Conservation (phyloP, 1,139 yeast genomes). For the Meyerozyma sp. region DNA sequence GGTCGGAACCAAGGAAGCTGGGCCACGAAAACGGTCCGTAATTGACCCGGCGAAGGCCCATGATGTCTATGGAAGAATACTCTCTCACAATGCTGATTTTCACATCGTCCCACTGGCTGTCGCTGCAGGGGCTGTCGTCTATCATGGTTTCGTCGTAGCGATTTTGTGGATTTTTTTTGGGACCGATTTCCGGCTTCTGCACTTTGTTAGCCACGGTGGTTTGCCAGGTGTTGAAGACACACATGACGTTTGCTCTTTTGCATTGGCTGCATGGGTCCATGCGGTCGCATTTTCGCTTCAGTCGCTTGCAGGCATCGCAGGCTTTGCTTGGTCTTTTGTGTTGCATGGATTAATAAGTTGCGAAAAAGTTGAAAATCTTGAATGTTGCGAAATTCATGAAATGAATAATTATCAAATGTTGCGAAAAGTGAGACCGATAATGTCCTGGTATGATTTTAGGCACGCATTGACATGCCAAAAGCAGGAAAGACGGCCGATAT, state of each 20-base stretch:
- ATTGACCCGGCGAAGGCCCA: background rate
- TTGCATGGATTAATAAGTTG: background rate
- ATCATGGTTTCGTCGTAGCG: background rate
- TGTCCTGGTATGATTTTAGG: too few species aligned
- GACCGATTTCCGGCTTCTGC: background rate
- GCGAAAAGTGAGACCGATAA: too few species aligned
- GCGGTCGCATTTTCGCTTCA: background rate
- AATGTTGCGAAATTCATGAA: too few species aligned
- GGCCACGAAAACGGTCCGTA: background rate
- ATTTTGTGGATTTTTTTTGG: background rate
- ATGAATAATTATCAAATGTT: too few species aligned
- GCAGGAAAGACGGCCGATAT: too few species aligned
- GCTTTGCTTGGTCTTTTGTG: background rate
- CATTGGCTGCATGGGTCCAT: background rate
- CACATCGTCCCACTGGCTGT: too few species aligned
- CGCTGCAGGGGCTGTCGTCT: background rate
- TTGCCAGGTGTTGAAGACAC: background rate
- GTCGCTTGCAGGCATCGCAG: background rate
- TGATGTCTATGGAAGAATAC: background rate
- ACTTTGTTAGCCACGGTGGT: background rate
- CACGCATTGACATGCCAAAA: too few species aligned
- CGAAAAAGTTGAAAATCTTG: too few species aligned
- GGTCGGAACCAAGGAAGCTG: background rate
- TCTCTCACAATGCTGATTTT: background rate
- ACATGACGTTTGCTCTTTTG: background rate